Base-by-base conservation (phyloP, 163 green algal species). In the Scenedesmus sp. region DNA sequence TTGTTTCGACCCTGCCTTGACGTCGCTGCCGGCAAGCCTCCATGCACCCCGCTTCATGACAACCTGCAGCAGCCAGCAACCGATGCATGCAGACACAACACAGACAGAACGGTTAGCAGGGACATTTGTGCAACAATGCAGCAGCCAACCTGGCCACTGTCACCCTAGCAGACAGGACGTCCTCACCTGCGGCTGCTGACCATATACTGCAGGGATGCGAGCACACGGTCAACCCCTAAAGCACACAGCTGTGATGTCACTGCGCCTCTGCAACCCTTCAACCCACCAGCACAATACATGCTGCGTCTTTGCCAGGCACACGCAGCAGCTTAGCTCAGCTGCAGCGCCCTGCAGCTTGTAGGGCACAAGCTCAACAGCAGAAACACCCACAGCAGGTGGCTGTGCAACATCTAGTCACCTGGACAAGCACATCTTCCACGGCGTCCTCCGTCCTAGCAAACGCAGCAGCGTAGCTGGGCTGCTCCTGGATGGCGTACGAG, bases 401-500 rank as follows among this genome's bases (percentile, higher is more conserved):
- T n/a, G n/a, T n/a, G n/a, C n/a, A n/a, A n/a, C n/a, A n/a, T n/a
- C n/a, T 20, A 20, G 49, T 56, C 72, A 92, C 88, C 88, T 92
- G 61, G 20, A 89, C 88, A 20, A 85, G 59, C 44, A 89, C 88
- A 12, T 88, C 88, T 2, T 37, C 88, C 6, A 53, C 44, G 22
- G 44, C 59, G 35, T 91, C 79, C 24, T 86, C 73, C 20, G 42
- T 42, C 43, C 37, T 72, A 9, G 46, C 37, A 65, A 92, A 89
- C 1, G 88, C 88, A 30, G 81, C 81, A 22, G 81, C 81, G 37
- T 92, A 92, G 20, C 26, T 59, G 16, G 88, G 81, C 88, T 89
- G 88, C 26, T 78, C 81, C 88, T 92, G 88, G 37, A 92, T 92
- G 44, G 88, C 88, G 13, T 92, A 92, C 3, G 81, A 85, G 0